These are phyloP conservation scores for Fusarium pseudoanthophilum DNA, from an alignment of 2,329 filamentous ascomycete species.

Conservation along the genomic window DNA sequence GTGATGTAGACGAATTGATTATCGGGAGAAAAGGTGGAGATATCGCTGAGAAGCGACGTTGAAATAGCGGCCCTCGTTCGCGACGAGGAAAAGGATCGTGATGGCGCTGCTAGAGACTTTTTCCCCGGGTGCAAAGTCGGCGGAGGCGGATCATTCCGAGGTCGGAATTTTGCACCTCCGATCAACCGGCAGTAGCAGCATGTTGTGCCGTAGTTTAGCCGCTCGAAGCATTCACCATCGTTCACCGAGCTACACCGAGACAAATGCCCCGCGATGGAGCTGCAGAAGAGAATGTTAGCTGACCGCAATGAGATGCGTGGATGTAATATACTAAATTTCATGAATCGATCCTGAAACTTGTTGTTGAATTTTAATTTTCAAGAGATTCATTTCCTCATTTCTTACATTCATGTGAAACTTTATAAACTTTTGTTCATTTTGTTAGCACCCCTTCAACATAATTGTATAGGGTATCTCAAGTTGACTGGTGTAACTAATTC, in stretches of 20 bases:
- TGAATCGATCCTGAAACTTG: background rate
- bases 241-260: slow-evolving; percentile 4
- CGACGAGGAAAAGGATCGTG: slow-evolving; percentile 38
- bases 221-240: background rate
- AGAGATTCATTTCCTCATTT: background rate
- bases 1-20: background rate
- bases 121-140: slow-evolving; percentile 38
- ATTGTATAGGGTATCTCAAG: background rate
- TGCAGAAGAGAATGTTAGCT: background rate
- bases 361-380: too few species aligned
- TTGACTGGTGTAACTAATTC: background rate
- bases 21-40: slow-evolving; percentile 9
- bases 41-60: slow-evolving; percentile 37
- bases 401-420: background rate
- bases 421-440: background rate
- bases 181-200: slow-evolving; percentile 28
- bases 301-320: background rate
- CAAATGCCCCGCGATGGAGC: slow-evolving; percentile 9
- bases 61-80: slow-evolving; percentile 42
- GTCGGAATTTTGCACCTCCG: slow-evolving; percentile 47
- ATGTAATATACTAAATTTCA: too few species aligned
- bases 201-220: slow-evolving; percentile 44
- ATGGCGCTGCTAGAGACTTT: slow-evolving; percentile 42
- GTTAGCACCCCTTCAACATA: background rate
- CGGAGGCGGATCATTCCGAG: slow-evolving; percentile 43